These are phyloP conservation scores for Penicillium concentricum DNA, from an alignment of 2,329 filamentous ascomycete genomes.

Conservation along the genomic window DNA sequence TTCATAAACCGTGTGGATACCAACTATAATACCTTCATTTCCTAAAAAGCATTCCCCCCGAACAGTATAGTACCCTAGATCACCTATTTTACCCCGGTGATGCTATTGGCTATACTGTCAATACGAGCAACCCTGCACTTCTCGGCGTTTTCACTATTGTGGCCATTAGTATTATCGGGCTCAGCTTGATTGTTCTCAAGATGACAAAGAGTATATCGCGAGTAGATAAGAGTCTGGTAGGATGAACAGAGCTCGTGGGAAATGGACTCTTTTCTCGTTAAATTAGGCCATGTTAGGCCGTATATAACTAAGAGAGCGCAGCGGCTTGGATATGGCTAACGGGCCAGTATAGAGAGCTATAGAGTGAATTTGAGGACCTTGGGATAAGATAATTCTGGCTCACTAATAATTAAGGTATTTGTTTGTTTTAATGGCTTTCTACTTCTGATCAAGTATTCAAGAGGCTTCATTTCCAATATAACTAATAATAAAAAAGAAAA, in stretches of 20 bases:
- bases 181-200: neutral
- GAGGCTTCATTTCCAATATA: neutral
- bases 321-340: too few species aligned
- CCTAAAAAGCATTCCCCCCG: neutral
- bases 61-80: neutral
- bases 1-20: neutral
- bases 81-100: neutral
- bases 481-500: too few species aligned
- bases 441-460: neutral
- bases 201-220: neutral
- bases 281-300: too few species aligned
- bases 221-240: neutral
- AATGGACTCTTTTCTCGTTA: too few species aligned
- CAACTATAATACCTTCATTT: neutral
- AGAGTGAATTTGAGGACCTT: too few species aligned
- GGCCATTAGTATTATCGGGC: neutral
- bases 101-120: neutral
- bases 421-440: too few species aligned
- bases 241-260: neutral
- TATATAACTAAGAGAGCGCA: neutral
- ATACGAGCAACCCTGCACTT: neutral
- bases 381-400: neutral
- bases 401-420: too few species aligned
- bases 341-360: too few species aligned
- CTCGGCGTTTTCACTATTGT: neutral